A percentile compares a stretch with the other conserved stretches of the same genome.
Conservation (phyloP, 805 yeast genomes). For the Candida bentonensis region DNA sequence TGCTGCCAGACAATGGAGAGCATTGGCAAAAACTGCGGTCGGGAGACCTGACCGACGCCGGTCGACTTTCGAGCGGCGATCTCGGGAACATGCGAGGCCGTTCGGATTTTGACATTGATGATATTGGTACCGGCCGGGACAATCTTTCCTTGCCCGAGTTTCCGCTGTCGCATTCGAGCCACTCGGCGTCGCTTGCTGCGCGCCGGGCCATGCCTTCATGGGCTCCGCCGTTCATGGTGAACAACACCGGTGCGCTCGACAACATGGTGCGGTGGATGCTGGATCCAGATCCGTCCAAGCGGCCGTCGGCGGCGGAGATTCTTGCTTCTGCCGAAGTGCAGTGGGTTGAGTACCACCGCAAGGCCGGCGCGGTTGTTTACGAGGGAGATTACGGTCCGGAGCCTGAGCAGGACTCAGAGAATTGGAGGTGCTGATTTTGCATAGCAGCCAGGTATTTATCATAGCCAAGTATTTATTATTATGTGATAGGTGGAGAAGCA, state of each 20-base stretch:
- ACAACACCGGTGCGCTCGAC: constrained; percentile 62
- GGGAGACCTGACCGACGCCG: constrained; percentile 93
- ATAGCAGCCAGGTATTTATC: neutral
- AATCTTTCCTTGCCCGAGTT: neutral
- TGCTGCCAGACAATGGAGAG: constrained; percentile 88
- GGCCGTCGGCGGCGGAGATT: constrained; percentile 74
- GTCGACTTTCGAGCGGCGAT: constrained; percentile 58
- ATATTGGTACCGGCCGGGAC: neutral
- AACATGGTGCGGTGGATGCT: constrained; percentile 78
- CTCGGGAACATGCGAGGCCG: constrained; percentile 21
- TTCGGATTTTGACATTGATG: constrained; percentile 1
- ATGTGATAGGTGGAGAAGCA: too few species aligned
- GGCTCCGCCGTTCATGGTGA: constrained; percentile 77
- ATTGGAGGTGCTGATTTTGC: neutral
- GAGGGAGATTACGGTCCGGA: constrained; percentile 93
- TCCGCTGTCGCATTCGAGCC: neutral
- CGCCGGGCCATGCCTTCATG: constrained; percentile 44
- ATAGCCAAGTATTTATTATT: neutral
- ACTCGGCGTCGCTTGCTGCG: neutral
- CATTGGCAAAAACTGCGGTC: constrained; percentile 94
- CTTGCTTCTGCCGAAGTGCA: constrained; percentile 58
- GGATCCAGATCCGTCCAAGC: constrained; percentile 59
- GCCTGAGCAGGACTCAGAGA: constrained; percentile 25
- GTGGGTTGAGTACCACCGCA: constrained; percentile 64
- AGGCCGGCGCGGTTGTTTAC: constrained; percentile 85